Percentiles rank a stretch among this genome's conserved stretches.
phyloP scores from a whole-genome alignment of 176 grass and related monocot genomes.

The Zoysia japonica region DNA sequence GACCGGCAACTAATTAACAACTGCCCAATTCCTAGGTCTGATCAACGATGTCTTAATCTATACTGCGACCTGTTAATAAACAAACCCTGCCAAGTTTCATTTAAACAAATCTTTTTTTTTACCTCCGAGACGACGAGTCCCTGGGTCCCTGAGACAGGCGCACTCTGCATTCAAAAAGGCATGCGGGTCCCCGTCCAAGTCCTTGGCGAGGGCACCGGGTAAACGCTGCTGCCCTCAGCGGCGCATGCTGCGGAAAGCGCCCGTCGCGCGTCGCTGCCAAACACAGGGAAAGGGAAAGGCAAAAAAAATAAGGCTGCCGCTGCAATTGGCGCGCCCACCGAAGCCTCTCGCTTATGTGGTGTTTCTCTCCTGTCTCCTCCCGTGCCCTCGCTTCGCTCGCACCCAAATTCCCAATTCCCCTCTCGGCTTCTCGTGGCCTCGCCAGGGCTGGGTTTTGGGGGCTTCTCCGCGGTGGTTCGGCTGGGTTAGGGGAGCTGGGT shows the following conservation, averaged over 20 bases:
- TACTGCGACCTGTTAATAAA: no score
- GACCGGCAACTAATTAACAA: no score
- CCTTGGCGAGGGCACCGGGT: background rate
- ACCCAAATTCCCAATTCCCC: conserved; percentile 19
- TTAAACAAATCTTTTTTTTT: no score
- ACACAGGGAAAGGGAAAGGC: conserved; percentile 18
- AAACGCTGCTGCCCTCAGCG: conserved; percentile 1
- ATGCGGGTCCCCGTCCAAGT: conserved; percentile 6
- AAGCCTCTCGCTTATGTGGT: conserved; percentile 44
- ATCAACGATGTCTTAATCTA: no score
- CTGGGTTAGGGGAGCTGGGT: background rate
- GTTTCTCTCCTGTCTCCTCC: conserved; percentile 3
- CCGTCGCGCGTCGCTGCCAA: conserved; percentile 11
- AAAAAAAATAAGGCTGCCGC: conserved; percentile 12
- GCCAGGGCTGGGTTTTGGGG: conserved; percentile 11
- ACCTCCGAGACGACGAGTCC: no score
- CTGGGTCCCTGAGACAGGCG: background rate
- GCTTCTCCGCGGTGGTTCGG: background rate
- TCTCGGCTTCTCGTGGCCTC: background rate
- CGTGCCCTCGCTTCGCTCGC: background rate
- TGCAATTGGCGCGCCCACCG: conserved; percentile 44
- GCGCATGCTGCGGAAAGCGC: conserved; percentile 39
- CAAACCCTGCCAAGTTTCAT: no score
- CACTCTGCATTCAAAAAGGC: background rate
- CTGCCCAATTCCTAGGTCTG: no score